Conservation (phyloP, 1,139 yeast species). For the Geotrichum candidum region DNA sequence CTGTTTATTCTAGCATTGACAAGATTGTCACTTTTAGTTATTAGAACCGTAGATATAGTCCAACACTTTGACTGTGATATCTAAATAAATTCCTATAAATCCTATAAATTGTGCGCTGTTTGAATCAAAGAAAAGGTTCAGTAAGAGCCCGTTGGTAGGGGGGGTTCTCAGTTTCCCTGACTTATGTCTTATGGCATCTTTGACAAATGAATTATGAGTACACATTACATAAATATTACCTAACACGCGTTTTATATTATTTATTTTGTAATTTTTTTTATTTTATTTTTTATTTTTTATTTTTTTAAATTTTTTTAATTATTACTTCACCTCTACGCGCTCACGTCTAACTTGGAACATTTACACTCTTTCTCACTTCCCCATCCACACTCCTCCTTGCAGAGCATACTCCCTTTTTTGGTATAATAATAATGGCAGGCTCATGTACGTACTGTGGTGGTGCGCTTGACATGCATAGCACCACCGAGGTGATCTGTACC, state of each 20-base stretch:
- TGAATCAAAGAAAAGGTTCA: no score
- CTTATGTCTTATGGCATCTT: no score
- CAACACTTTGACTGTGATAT: no score
- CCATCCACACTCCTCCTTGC: no score
- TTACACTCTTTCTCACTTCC: background rate
- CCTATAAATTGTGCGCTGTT: no score
- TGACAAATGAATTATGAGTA: no score
- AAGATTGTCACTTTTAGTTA: no score
- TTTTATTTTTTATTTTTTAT: background rate
- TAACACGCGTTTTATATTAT: background rate
- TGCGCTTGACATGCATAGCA: constrained; percentile 9
- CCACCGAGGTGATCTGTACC: constrained; percentile 61
- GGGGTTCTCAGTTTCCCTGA: no score
- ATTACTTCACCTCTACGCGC: background rate
- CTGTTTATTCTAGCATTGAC: no score
- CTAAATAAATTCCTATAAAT: no score
- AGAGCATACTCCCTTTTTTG: background rate
- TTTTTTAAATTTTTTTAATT: background rate
- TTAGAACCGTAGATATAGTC: no score
- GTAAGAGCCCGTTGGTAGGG: no score
- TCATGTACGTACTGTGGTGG: constrained; percentile 14
- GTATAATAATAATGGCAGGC: constrained; percentile 6
- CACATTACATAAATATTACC: background rate
- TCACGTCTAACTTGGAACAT: background rate
- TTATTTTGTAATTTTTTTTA: background rate